Evolutionary conservation across 2,329 filamentous ascomycete species (phyloP), one percentile per base, ranked within the genome.

Genomic region (Penicillium sp.): DNA sequence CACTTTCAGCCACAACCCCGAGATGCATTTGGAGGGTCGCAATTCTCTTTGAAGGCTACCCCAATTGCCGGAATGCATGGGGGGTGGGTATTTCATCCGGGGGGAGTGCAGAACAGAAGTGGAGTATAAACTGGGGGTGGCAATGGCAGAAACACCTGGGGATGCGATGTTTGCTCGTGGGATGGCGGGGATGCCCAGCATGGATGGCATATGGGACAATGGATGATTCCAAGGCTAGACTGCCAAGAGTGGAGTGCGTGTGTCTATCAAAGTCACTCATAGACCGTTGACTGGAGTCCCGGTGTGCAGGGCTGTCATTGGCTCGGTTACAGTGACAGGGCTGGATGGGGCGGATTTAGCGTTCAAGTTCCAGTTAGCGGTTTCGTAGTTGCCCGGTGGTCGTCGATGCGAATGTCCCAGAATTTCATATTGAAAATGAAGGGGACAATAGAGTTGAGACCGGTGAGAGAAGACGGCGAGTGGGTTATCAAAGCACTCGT

Each of bases 1-100:
- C 50, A 11, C 11, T 60, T 63, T 31, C 3, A 51, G 61, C 46
- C 40, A 62, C 58, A 57, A 50, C 52, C 34, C 61, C 59, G 57
- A 59, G 34, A 50, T 49, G 51, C 43, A 28, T 26, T 46, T 47
- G 34, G 23, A 29, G 42, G 2, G n/a, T 13, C 31, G 28, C 33
- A 16, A 28, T 18, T 29, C 31, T 26, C n/a, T 19, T 50, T 39
- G 33, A 53, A 51, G 51, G 24, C 24, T n/a, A 28, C 24, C 10
- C 24, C 24, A 28, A 28, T 28, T 28, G 43, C 48, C 40, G 21
- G 19, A 26, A 23, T 29, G 42, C 11, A 29, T 24, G 11, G 13
- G 9, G n/a, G 34, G 3, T 16, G 37, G 19, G 37, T 54, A 47
- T 36, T 24, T 29, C 39, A 36, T 44, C 21, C 34, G 26, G 21